Conservation (phyloP, 139 green algal species). For the Chlorella ohadii region DNA sequence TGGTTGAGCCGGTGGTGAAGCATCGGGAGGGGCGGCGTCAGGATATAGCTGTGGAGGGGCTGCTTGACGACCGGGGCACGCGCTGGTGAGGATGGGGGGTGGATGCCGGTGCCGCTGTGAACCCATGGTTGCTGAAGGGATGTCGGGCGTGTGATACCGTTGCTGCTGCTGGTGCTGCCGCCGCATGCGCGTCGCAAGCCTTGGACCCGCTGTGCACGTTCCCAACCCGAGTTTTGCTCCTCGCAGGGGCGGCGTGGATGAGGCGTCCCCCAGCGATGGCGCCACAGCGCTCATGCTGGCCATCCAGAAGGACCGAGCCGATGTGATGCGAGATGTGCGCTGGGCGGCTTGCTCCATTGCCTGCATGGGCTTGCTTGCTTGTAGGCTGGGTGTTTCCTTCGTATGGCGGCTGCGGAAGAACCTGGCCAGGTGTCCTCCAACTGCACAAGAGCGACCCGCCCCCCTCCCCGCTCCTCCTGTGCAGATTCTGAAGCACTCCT, state of each 20-base stretch:
- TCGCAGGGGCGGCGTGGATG: slow-evolving; percentile 12
- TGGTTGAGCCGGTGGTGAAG: background rate
- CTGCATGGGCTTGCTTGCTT: background rate
- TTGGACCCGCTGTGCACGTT: background rate
- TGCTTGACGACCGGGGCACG: too few relatives aligned
- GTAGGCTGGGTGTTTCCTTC: too few relatives aligned
- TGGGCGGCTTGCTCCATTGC: background rate
- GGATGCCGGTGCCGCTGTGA: too few relatives aligned
- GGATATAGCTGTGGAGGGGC: too few relatives aligned
- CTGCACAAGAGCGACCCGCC: too few relatives aligned
- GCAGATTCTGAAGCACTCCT: slow-evolving; percentile 17
- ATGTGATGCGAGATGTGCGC: slow-evolving; percentile 19
- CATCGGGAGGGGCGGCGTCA: background rate
- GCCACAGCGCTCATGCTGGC: slow-evolving; percentile 8
- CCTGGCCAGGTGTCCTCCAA: too few relatives aligned
- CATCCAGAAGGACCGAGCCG: background rate
- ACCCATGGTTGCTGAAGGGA: too few relatives aligned
- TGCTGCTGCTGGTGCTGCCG: too few relatives aligned
- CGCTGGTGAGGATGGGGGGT: too few relatives aligned
- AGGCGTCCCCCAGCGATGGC: slow-evolving; percentile 1
- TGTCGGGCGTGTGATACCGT: too few relatives aligned
- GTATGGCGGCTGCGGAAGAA: too few relatives aligned
- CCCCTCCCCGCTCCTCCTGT: background rate
- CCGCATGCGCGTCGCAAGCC: background rate
- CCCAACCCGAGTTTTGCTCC: background rate